A percentile compares a stretch with the other conserved stretches of the same genome.
Conservation (phyloP, 164 flowering plant species). For the Berberis thunbergii region DNA sequence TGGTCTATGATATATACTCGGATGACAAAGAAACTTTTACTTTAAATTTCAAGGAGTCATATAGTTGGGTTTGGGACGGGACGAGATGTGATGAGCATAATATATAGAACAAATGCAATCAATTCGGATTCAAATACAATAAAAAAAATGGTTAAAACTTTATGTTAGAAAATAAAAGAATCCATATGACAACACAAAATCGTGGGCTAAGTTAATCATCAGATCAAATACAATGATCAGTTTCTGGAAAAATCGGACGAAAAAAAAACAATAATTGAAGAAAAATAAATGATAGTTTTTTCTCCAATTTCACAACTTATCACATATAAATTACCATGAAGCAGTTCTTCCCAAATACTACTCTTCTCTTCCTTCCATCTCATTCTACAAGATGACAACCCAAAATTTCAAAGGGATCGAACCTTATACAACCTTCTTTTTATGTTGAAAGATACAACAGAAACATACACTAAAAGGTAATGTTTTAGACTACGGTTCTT, state of each 20-base stretch:
- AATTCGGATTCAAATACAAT: too few relatives aligned
- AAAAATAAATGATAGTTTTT: not conserved
- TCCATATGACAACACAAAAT: not conserved
- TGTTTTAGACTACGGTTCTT: conserved; percentile 15
- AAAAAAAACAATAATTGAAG: conserved; percentile 8
- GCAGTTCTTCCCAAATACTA: conserved; percentile 13
- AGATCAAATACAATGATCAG: conserved; percentile 15
- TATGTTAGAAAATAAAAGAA: not conserved
- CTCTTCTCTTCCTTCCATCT: too few relatives aligned
- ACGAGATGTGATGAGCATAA: too few relatives aligned
- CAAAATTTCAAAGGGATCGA: conserved; percentile 8
- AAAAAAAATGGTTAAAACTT: too few relatives aligned
- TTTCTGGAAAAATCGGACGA: conserved; percentile 6
- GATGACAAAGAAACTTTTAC: too few relatives aligned
- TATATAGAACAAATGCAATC: too few relatives aligned
- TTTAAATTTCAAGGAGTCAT: too few relatives aligned
- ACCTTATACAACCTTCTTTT: not conserved
- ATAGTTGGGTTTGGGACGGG: too few relatives aligned
- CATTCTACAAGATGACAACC: conserved; percentile 13
- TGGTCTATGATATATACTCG: too few relatives aligned
- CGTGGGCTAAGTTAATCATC: not conserved
- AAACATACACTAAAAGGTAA: not conserved
- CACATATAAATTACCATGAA: conserved; percentile 18
- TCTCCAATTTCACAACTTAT: conserved; percentile 21
- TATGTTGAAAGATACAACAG: not conserved